Evolutionary conservation across 2,329 filamentous ascomycete species (phyloP).

Genomic region (Trichoderma atrobrunneum): DNA sequence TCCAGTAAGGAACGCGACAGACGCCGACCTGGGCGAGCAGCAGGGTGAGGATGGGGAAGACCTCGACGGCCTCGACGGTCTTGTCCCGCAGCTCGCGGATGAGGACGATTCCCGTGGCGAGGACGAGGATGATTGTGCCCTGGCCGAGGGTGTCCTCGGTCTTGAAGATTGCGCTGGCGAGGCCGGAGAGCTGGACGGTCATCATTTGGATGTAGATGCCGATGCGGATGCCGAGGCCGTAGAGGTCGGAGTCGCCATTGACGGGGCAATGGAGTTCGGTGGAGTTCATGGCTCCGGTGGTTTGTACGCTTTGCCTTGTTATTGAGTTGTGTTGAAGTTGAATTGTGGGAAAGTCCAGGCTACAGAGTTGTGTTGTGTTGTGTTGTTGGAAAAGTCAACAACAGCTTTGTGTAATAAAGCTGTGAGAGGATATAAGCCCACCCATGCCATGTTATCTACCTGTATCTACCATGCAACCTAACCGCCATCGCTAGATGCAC

Average conservation of each 20-base stretch:
- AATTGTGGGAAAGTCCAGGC: not conserved
- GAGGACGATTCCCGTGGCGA: slow-evolving; percentile 25
- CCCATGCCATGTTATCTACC: not conserved
- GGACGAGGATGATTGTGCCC: slow-evolving; percentile 26
- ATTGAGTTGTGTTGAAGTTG: not conserved
- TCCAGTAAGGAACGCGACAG: slow-evolving; percentile 21
- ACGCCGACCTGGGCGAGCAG: slow-evolving; percentile 25
- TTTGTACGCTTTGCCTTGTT: not conserved
- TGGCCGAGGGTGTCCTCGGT: slow-evolving; percentile 26
- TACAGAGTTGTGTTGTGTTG: not conserved
- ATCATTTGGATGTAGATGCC: slow-evolving; percentile 31
- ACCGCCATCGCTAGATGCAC: not conserved
- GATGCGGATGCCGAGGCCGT: slow-evolving; percentile 30
- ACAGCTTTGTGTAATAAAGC: not conserved
- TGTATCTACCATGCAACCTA: not conserved
- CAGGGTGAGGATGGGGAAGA: slow-evolving; percentile 26
- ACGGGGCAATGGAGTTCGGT: slow-evolving; percentile 21
- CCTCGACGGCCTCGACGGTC: slow-evolving; percentile 25
- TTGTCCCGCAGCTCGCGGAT: not conserved
- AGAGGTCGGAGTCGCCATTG: slow-evolving; percentile 27
- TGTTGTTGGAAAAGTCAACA: not conserved
- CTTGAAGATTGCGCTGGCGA: slow-evolving; percentile 21
- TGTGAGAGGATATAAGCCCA: not conserved
- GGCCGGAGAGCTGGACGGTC: slow-evolving; percentile 26
- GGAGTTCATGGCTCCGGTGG: not conserved